Base-by-base conservation (phyloP, 805 yeast genomes). In the Wickerhamiella azyma region DNA sequence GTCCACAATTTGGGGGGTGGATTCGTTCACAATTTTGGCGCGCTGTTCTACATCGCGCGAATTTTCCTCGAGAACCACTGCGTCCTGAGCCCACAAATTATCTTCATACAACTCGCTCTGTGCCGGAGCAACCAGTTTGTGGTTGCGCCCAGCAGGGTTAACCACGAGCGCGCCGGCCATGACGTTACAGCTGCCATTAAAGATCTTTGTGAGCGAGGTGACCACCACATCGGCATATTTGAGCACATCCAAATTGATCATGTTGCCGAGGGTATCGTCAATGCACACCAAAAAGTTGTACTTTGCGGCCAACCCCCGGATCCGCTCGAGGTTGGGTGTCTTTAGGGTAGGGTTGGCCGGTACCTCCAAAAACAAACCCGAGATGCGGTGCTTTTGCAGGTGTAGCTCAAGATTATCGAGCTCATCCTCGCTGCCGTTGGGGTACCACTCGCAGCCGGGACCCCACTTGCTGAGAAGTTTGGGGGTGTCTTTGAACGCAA, bases 261-360 rank as follows among this genome's bases (percentile, higher is more conserved):
- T 76, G 52, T 84, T 83, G 4, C 88, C 92, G 28, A 81, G 81
- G 2, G 92, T 83, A 57, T 83, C 94, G 62, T 84, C 94, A 41
- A 83, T 76, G 21, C 77, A 78, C 33, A 83, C 74, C 16, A 77
- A 76, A 62, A 84, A 84, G 1, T 71, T 68, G 61, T 69, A 79
- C 48, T 75, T 65, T 43, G 72, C 72, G 7, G 84, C 71, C 46
- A 84, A 63, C 43, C 67, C 57, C 48, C 76, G 69, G 48, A 81
- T 71, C 56, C 75, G 71, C 45, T 60, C 59, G 55, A 84, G 66
- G 57, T 84, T 73, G 2, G 88, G 85, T 43, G 89, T 81, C 55
- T 74, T 77, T 50, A 84, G 64, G 47, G 81, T 64, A 11, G 92
- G 92, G 59, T 81, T 81, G 0, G 86, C 77, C 4, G 94, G 94